Conservation (phyloP, 768 basidiomycete species). For the Mycena olivaceomarginata region DNA sequence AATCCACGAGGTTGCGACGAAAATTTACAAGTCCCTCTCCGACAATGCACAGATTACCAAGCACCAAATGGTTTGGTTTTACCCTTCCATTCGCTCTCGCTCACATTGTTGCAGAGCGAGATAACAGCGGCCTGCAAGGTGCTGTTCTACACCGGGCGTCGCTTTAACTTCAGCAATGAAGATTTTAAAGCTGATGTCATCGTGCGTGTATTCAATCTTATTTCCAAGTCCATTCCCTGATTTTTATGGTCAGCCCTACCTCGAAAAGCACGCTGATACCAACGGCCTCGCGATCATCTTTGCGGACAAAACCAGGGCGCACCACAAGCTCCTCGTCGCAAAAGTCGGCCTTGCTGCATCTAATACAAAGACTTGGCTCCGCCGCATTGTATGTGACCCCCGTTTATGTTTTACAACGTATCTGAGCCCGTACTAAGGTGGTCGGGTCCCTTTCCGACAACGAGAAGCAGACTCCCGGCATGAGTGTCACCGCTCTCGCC, state of each 20-base stretch:
- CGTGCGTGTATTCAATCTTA: conserved; percentile 3
- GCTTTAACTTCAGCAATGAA: conserved; percentile 8
- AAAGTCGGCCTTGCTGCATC: conserved; percentile 1
- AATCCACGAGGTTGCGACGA: too few species aligned
- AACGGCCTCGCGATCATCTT: conserved; percentile 21
- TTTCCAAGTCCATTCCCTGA: not conserved
- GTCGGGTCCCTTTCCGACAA: not conserved
- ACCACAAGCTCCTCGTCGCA: not conserved
- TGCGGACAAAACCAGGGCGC: not conserved
- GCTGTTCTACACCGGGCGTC: not conserved
- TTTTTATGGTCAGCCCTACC: not conserved
- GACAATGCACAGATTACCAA: too few species aligned
- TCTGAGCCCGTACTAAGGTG: not conserved
- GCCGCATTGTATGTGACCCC: not conserved
- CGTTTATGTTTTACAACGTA: not conserved
- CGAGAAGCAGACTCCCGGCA: not conserved
- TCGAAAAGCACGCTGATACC: not conserved
- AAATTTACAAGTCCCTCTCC: too few species aligned
- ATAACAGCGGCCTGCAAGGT: not conserved
- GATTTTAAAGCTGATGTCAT: not conserved
- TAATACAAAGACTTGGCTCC: conserved; percentile 8
- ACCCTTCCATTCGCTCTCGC: too few species aligned
- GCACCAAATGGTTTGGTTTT: too few species aligned
- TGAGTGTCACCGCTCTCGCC: conserved; percentile 6
- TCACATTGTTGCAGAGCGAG: too few species aligned